phyloP scores from a whole-genome alignment of 106 monocot species.

The Dendrobium chrysotoxum region DNA sequence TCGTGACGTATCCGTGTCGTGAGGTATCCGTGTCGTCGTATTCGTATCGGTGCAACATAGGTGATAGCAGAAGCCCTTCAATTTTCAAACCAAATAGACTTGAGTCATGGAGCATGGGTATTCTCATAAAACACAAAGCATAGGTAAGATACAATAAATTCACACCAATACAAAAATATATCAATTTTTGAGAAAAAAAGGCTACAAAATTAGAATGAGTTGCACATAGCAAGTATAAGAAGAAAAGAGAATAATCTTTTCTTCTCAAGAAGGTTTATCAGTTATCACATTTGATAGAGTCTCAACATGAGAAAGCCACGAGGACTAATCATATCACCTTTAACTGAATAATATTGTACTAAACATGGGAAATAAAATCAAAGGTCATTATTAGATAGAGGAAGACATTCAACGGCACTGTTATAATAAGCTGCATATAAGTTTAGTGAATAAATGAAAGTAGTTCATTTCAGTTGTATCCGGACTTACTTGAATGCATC shows the following conservation, averaged over 20 bases:
- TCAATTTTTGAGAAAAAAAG: neutral
- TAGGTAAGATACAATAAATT: neutral
- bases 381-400: neutral
- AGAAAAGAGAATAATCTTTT: no score
- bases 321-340: neutral
- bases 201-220: neutral
- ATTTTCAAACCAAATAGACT: neutral
- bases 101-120: neutral
- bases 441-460: neutral
- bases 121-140: neutral
- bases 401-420: neutral
- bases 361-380: no score
- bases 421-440: neutral
- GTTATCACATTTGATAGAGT: neutral
- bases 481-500: slow-evolving; percentile 62
- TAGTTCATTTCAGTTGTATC: neutral
- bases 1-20: no score
- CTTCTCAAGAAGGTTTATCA: neutral
- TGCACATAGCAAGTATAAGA: neutral
- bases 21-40: no score
- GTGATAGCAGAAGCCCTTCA: no score
- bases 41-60: no score
- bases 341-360: neutral
- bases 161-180: neutral
- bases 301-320: neutral